A percentile compares a stretch with the other conserved stretches of the same genome.
These are phyloP conservation scores for Xanthoconium stramineum DNA, from an alignment of 768 basidiomycete genomes.

Conservation along the genomic window DNA sequence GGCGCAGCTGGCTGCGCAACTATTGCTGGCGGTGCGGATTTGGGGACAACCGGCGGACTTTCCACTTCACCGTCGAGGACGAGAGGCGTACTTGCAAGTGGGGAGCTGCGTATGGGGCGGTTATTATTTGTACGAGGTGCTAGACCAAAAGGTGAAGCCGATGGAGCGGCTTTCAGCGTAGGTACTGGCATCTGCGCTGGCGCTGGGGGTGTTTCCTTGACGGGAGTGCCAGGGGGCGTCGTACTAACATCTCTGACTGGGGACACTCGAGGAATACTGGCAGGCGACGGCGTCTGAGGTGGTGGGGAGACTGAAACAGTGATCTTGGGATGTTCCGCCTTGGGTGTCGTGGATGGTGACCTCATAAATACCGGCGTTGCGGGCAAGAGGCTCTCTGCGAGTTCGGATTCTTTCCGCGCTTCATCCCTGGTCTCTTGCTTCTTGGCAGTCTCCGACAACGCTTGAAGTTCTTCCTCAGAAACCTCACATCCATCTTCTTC, in stretches of 20 bases:
- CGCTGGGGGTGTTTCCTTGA: slow-evolving; percentile 35
- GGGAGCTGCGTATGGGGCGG: slow-evolving; percentile 73
- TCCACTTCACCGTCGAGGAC: slow-evolving; percentile 40
- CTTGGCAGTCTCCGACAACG: slow-evolving; percentile 1
- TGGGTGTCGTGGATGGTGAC: slow-evolving; percentile 59
- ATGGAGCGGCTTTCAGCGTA: slow-evolving; percentile 13
- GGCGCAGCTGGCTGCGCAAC: slow-evolving; percentile 39
- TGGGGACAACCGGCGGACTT: slow-evolving; percentile 12
- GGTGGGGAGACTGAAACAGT: slow-evolving; percentile 33
- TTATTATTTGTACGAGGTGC: slow-evolving; percentile 45
- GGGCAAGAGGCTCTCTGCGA: slow-evolving; percentile 16
- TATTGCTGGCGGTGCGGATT: slow-evolving; percentile 17
- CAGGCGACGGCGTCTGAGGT: slow-evolving; percentile 24
- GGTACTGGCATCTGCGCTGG: slow-evolving; percentile 15
- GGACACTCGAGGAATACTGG: slow-evolving; percentile 24
- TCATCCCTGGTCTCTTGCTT: slow-evolving; percentile 22
- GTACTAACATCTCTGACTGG: slow-evolving; percentile 45
- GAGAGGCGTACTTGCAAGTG: slow-evolving; percentile 56
- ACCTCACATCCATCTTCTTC: neutral
- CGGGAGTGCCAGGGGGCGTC: slow-evolving; percentile 66
- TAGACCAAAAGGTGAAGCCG: slow-evolving; percentile 39
- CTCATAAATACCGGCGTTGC: slow-evolving; percentile 39
- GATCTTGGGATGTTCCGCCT: slow-evolving; percentile 46
- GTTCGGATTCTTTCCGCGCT: slow-evolving; percentile 23
- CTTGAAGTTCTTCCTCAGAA: neutral